Evolutionary conservation across 805 yeast species (phyloP), one percentile per base, ranked within the genome.

Genomic region (Maudiozyma bulderi): DNA sequence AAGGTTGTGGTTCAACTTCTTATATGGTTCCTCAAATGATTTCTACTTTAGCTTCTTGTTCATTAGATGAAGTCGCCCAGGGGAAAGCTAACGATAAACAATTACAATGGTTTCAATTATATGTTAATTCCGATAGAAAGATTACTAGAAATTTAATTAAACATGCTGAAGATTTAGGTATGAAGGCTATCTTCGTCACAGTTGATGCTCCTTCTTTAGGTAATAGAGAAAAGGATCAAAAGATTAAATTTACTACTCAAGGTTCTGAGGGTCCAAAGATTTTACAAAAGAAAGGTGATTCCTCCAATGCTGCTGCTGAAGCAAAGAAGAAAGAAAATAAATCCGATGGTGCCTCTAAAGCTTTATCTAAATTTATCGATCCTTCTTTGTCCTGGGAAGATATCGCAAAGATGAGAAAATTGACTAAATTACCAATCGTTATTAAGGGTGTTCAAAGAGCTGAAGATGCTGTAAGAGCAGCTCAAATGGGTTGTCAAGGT

Each of bases 171-270:
- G 60, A 69, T 46, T 70, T 84, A 48, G 95, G 95, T 1, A 75
- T 86, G 64, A 82, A 82, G 58, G 96, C 93, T 3, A 71, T 89
- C 34, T 88, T 88, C 61, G 79, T 89, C 54, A 89, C 97, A 0
- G 95, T 87, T 7, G 96, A 89, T 71, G 95, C 96, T 0, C 96
- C 96, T 6, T 84, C 85, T 52, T 73, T 89, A 41, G 97, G 97
- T 11, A 79, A 93, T 54, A 79, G 97, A 57, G 97, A 90, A 66
- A 89, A 87, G 66, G 96, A 88, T 60, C 77, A 79, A 79, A 77
- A 87, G 53, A 67, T 80, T 49, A 84, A 84, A 61, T 76, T 76
- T 52, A 66, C 70, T 15, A 77, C 70, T 38, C 44, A 31, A 32
- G 54, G 64, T 11, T 46, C 46, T 11, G 49, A 43, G n/a, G 59